Base-by-base conservation (phyloP, 495 filamentous ascomycete species). In the Hypoxylon fuscum region DNA sequence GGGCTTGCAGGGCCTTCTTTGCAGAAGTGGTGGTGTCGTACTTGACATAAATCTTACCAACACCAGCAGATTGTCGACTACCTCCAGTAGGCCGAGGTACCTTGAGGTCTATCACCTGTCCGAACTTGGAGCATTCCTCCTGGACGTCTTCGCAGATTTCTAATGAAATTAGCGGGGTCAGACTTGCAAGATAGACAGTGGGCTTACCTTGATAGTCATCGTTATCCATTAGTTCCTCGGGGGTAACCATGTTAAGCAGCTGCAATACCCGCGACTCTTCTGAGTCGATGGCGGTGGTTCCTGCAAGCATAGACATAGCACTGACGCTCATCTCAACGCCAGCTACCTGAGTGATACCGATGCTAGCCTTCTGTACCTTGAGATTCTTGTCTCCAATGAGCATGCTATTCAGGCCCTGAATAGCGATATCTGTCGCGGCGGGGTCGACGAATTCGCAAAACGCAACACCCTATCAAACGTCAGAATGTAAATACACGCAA, bases 241-340 rank as follows among this genome's bases (percentile, higher is more conserved):
- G 81, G 0, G 95, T 99, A 20, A 98, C 93, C 95, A 98, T 98
- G 76, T 99, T 99, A 65, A 98, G 79, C 40, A 99, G 77, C 75
- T 96, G 92, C 57, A 99, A 69, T 11, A 99, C 93, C 40, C 92
- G 85, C 53, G 88, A 85, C 40, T 85, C 85, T 56, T 93, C 90
- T 32, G 89, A 72, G 57, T 93, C 88, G 38, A 82, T 81, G 27
- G 67, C 66, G 6, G 90, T 94, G 31, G 94, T 97, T 40, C 93
- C 92, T 27, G 95, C 95, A 69, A 99, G 93, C 91, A 98, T 93
- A 23, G 93, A 95, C 92, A 99, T 98, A 60, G 94, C 96, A 62
- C 96, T 97, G 59, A 98, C 93, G 21, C 93, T 88, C 88, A 97
- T 94, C 66, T 98, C 95, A 14, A 95, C 80, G 38, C 92, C 91